Base-by-base conservation (phyloP, 495 filamentous ascomycete species). In the Penicillium coprophilum region DNA sequence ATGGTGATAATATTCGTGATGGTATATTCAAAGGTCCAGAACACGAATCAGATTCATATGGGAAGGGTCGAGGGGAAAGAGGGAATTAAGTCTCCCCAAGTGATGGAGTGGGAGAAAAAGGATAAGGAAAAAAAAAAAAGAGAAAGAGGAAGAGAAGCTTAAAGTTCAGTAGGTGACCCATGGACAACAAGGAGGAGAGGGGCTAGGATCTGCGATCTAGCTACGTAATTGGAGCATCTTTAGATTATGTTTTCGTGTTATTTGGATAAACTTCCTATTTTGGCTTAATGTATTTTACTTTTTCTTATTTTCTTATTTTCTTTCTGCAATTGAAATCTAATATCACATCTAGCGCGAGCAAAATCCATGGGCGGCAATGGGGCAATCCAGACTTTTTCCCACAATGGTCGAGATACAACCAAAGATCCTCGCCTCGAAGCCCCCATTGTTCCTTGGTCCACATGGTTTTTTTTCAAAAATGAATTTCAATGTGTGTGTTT, bases 131-230 rank as follows among this genome's bases (percentile, higher is more conserved):
- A 50, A 58, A 32, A 20, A 15, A 60, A 53, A 19, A 41, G 40
- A 34, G 34, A 41, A 50, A 50, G 56, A 31, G 19, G 27, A 27
- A 56, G 43, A 17, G 17, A 27, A 49, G 64, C 39, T 61, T 53
- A 66, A 65, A 61, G 52, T 65, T 60, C 46, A 39, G 28, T 36
- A 52, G 27, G 27, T 27, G 20, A 52, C n/a, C n/a, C 15, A 38
- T 38, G n/a, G 34, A 0, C 34, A 38, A n/a, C n/a, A 38, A n/a
- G 34, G 34, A 54, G 30, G 56, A 40, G 60, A 63, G 63, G 63
- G 60, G 46, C 63, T 46, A 50, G 39, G 59, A 63, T 58, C 62
- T 49, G 47, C 59, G 65, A 67, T 67, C 62, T 46, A 41, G 0
- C 62, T 61, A 68, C 60, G 62, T 65, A 66, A 63, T 48, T 34